A percentile compares a stretch with the other conserved stretches of the same genome.
Conservation (phyloP, 768 basidiomycete genomes). For the Tubosaeta sp. region DNA sequence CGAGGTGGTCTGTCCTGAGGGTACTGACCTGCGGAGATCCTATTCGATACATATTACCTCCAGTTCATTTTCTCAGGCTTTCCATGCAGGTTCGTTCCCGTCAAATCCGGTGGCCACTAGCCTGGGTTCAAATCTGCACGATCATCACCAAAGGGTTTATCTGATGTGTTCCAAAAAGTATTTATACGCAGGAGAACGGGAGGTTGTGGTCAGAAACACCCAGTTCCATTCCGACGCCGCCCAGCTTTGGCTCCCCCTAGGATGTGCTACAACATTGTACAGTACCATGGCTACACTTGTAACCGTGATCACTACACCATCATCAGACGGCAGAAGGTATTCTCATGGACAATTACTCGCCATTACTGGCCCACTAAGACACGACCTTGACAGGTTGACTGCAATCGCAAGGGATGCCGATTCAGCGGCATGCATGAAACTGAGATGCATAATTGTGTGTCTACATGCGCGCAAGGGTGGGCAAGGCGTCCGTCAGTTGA, state of each 20-base stretch:
- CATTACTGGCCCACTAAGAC: neutral
- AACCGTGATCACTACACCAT: slow-evolving; percentile 29
- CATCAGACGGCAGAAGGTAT: slow-evolving; percentile 34
- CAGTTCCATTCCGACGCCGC: neutral
- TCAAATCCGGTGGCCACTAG: neutral
- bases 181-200: slow-evolving; percentile 14
- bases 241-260: neutral
- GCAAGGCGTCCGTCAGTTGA: neutral
- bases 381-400: slow-evolving; percentile 42
- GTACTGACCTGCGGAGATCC: slow-evolving; percentile 4
- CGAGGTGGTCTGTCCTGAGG: slow-evolving; percentile 4
- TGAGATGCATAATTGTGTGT: slow-evolving; percentile 34
- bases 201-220: neutral
- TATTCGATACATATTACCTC: slow-evolving; percentile 8
- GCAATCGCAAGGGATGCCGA: slow-evolving; percentile 36
- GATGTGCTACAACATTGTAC: slow-evolving; percentile 35
- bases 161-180: slow-evolving; percentile 11
- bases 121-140: slow-evolving; percentile 4
- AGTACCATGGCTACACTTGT: slow-evolving; percentile 33
- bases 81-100: slow-evolving; percentile 6
- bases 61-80: slow-evolving; percentile 16
- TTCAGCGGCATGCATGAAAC: slow-evolving; percentile 36
- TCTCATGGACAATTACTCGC: neutral
- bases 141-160: slow-evolving; percentile 4
- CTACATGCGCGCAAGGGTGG: slow-evolving; percentile 37